Evolutionary conservation across 2,329 filamentous ascomycete species (phyloP), one percentile per base, ranked within the genome.

Genomic region (Aureobasidium pullulans): DNA sequence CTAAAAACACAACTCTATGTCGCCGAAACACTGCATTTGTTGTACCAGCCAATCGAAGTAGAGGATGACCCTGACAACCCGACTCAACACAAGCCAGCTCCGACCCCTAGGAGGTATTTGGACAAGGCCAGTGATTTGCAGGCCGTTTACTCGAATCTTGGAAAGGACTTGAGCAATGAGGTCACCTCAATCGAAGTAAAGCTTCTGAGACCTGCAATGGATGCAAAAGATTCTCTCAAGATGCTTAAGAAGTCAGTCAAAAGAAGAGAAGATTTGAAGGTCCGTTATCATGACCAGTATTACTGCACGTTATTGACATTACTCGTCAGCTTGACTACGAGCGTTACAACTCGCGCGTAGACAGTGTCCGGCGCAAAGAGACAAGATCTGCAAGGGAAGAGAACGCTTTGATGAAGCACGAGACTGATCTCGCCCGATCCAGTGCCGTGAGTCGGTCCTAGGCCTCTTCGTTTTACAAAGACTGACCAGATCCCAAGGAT

Each of bases 191-290:
- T 95, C 64, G 88, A 93, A 64, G 74, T 77, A 9, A 83, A 84
- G 64, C 81, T 94, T 63, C 82, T 92, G 57, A 79, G 79, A 60
- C 88, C 89, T 0, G 87, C 86, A 4, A 83, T 82, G 60, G 81
- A 87, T 56, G 87, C 87, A 7, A 87, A 84, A 66, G 83, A 86
- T 56, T 82, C 76, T 57, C 79, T 93, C 61, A 83, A 85, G 64
- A 85, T 87, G 2, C 79, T 94, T 70, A 86, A 88, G 68, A 94
- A 91, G 75, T 86, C 85, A 1, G 89, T 95, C 68, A 94, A 93
- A 75, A 91, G 90, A 72, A 79, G 90, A 48, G 89, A 94, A 69
- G 88, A 92, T 67, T 39, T 60, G 29, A 63, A 63, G 48, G 57
- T 53, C 2, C 7, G 57, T 47, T 23, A 23, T 23, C 13, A 11